Evolutionary conservation across 345 rosid genomes (phyloP).

Genomic region (Turnera subulata): DNA sequence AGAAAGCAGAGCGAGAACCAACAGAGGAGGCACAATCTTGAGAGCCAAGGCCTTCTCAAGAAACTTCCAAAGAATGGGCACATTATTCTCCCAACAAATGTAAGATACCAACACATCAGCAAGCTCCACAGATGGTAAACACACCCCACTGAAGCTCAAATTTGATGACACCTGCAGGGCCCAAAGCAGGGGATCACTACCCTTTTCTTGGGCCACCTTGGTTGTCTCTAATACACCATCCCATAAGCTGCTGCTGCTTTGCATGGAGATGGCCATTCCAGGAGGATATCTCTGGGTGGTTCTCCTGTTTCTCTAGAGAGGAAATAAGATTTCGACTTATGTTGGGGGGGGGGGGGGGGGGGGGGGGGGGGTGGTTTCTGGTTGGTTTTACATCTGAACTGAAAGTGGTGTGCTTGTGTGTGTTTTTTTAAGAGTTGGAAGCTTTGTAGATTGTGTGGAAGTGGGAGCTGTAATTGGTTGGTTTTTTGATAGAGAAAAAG

Average conservation of each 20-base stretch:
- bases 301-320: neutral
- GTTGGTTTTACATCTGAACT: constrained; percentile 9
- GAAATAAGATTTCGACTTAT: neutral
- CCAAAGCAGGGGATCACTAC: constrained; percentile 69
- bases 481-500: neutral
- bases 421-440: neutral
- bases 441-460: neutral
- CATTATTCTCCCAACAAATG: constrained; percentile 32
- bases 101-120: constrained; percentile 22
- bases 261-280: constrained; percentile 6
- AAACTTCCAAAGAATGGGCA: constrained; percentile 30
- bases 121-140: constrained; percentile 28
- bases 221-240: constrained; percentile 42
- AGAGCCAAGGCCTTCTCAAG: constrained; percentile 28
- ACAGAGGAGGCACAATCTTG: constrained; percentile 22
- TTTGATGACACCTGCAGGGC: constrained; percentile 52
- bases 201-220: constrained; percentile 61
- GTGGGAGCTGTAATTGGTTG: neutral
- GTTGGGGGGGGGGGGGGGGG: neutral
- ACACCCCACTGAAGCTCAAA: constrained; percentile 46
- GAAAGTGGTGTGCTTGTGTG: neutral
- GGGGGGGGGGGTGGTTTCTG: neutral
- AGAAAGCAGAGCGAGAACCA: constrained; percentile 27
- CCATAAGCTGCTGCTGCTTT: constrained; percentile 6
- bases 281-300: neutral